Percentiles rank a stretch among this genome's conserved stretches.
Conservation (phyloP, 345 rosid genomes). For the Dovyalis caffra region DNA sequence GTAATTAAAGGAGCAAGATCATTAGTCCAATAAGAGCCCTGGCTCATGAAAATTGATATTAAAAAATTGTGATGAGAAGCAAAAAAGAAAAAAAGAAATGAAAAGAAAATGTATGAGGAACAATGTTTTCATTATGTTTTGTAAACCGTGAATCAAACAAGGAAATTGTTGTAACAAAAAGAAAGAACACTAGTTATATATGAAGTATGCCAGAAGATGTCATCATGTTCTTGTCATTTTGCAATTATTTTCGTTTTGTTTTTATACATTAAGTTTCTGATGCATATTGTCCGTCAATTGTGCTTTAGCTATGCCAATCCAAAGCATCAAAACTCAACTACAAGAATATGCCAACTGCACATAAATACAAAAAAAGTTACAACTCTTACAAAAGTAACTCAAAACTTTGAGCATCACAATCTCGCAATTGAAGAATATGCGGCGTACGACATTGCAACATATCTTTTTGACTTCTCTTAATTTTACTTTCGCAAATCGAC, state of each 20-base stretch:
- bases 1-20: too few species aligned
- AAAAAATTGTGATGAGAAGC: too few species aligned
- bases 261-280: too few species aligned
- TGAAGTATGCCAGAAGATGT: background rate
- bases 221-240: background rate
- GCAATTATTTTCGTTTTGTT: background rate
- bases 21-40: too few species aligned
- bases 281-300: background rate
- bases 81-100: too few species aligned
- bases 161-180: background rate
- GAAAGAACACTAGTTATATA: background rate
- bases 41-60: too few species aligned
- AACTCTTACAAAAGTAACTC: background rate
- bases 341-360: constrained; percentile 4
- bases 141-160: background rate
- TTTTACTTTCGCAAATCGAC: too few species aligned
- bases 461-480: too few species aligned
- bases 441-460: too few species aligned
- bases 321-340: background rate
- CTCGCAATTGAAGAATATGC: background rate
- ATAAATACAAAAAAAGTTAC: background rate
- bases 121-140: too few species aligned
- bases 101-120: too few species aligned
- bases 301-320: background rate
- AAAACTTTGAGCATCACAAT: background rate